Conservation (phyloP, 345 rosid species). For the Durio zibethinus region DNA sequence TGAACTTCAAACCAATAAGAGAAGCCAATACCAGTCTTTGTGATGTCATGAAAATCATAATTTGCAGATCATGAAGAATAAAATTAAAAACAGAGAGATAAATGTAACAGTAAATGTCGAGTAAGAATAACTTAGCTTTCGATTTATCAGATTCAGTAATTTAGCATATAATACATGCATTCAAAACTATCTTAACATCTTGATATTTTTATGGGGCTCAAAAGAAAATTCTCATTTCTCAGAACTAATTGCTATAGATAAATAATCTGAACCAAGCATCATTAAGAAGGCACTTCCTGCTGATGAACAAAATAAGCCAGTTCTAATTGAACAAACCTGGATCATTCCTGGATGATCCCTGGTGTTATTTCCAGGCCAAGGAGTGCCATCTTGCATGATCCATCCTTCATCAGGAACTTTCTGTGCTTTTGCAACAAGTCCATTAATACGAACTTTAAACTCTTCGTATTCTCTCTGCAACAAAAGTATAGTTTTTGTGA, state of each 20-base stretch:
- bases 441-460: conserved; percentile 75
- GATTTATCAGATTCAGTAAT: conserved; percentile 80
- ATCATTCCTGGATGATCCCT: background rate
- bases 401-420: conserved; percentile 29
- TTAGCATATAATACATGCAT: conserved; percentile 84
- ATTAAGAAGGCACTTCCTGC: background rate
- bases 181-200: conserved; percentile 29
- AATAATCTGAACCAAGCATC: conserved; percentile 28
- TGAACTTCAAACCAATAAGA: background rate
- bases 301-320: background rate
- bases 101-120: background rate
- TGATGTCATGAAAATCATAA: background rate
- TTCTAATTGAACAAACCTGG: background rate
- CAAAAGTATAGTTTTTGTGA: background rate
- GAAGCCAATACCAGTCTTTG: background rate
- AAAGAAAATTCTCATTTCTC: conserved; percentile 46
- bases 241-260: background rate
- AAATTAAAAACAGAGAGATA: background rate
- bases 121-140: background rate
- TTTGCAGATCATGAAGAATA: background rate
- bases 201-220: background rate
- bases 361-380: background rate
- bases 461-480: conserved; percentile 85
- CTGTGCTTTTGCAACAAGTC: conserved; percentile 78
- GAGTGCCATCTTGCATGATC: background rate